These are phyloP conservation scores for Trypanosomatidae sp. DNA, from an alignment of 208 protist genomes.

Conservation along the genomic window DNA sequence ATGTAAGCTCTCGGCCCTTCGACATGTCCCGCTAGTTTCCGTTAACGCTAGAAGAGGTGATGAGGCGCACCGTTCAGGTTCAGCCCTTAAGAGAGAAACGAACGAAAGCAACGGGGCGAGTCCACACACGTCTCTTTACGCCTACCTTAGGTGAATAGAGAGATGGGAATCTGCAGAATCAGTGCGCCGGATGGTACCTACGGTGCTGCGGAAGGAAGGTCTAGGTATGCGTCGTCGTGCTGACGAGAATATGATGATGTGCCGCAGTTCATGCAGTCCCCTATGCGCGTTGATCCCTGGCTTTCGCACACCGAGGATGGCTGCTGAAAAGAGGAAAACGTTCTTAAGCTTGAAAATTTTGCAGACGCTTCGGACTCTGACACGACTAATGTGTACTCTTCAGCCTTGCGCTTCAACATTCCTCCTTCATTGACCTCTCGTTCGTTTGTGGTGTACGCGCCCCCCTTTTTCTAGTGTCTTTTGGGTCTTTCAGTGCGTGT, in stretches of 20 bases:
- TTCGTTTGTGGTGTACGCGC: background rate
- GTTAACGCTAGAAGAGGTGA: background rate
- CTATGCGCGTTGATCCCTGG: background rate
- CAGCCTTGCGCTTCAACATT: background rate
- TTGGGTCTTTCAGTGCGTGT: too few species aligned
- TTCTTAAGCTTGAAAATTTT: background rate
- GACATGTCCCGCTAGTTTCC: background rate
- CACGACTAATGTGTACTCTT: background rate
- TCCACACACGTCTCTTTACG: background rate
- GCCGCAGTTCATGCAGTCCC: too few species aligned
- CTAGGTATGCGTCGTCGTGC: background rate
- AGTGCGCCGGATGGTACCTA: background rate
- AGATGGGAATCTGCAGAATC: background rate
- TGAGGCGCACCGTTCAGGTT: background rate
- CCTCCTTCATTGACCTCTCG: background rate
- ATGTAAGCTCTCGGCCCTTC: background rate
- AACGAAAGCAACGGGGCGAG: background rate
- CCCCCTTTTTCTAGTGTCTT: background rate
- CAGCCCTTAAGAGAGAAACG: background rate
- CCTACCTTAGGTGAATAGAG: background rate
- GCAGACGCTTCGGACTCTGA: background rate
- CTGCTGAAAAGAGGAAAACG: background rate
- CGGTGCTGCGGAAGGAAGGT: background rate
- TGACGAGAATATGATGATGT: background rate
- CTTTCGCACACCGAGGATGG: background rate